Conservation (phyloP, 164 flowering plant genomes). For the Vitis rotundifolia region DNA sequence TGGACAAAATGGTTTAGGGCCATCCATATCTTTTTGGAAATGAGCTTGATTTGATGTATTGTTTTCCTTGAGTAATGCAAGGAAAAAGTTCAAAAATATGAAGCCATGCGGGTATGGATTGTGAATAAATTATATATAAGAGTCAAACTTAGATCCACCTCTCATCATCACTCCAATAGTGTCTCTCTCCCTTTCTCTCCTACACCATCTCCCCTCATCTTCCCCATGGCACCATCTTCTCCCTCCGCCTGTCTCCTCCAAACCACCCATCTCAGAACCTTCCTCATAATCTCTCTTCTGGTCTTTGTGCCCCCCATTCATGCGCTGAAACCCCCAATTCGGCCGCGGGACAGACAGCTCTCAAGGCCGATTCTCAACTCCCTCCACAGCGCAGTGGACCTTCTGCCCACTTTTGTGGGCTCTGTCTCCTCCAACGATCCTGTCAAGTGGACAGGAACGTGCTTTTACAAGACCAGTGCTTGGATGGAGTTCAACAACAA, state of each 20-base stretch:
- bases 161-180: no score
- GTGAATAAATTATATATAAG: no score
- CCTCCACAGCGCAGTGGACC: constrained; percentile 55
- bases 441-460: constrained; percentile 85
- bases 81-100: no score
- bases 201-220: neutral
- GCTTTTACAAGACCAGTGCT: constrained; percentile 75
- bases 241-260: neutral
- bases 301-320: neutral
- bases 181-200: neutral
- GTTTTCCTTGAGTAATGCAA: no score
- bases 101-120: no score
- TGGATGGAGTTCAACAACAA: constrained; percentile 91
- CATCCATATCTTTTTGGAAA: no score
- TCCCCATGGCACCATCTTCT: neutral
- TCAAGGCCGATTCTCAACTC: constrained; percentile 79
- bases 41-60: no score
- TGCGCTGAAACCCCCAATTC: constrained; percentile 50
- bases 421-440: constrained; percentile 46
- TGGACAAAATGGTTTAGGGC: no score
- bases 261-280: neutral
- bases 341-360: constrained; percentile 52
- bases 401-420: constrained; percentile 84
- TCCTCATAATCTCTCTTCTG: constrained; percentile 1
- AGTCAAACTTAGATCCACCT: no score